Conservation (phyloP, 73 alveolate genomes). For the Tetrahymena elliotti region DNA sequence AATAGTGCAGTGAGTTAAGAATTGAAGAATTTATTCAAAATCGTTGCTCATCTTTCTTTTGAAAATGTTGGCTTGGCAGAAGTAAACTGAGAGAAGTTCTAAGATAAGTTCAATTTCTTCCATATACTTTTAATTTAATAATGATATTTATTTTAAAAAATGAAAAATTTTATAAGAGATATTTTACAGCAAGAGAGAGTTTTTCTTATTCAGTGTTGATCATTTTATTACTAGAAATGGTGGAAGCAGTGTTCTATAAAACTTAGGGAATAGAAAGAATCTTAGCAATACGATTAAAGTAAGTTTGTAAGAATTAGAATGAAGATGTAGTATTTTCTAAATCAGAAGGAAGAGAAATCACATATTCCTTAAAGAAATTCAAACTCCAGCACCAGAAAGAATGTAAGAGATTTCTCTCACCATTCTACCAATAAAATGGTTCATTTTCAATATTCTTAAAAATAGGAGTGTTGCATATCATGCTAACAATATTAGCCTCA, state of each 20-base stretch:
- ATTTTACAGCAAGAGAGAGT: not conserved
- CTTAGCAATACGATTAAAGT: not conserved
- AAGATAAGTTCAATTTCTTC: not conserved
- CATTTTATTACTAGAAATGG: not conserved
- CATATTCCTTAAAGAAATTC: not conserved
- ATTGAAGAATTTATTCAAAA: not conserved
- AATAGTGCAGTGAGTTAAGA: not conserved
- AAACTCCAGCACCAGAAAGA: not conserved
- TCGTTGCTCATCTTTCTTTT: not conserved
- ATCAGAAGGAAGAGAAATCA: not conserved
- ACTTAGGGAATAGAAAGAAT: not conserved
- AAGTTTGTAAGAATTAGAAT: not conserved
- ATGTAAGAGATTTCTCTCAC: not conserved
- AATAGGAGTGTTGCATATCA: not conserved
- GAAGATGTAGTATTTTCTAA: not conserved
- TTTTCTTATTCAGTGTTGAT: not conserved
- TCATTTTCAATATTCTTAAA: not conserved
- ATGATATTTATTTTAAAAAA: not conserved
- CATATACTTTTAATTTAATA: not conserved
- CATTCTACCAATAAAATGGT: not conserved
- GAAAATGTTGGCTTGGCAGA: not conserved
- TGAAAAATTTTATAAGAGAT: not conserved
- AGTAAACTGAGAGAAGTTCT: not conserved
- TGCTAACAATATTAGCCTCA: not conserved
- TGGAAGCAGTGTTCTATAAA: not conserved